These are phyloP conservation scores for Coemansia sp. DNA, from an alignment of 192 early-diverging fungal genomes.

Conservation along the genomic window DNA sequence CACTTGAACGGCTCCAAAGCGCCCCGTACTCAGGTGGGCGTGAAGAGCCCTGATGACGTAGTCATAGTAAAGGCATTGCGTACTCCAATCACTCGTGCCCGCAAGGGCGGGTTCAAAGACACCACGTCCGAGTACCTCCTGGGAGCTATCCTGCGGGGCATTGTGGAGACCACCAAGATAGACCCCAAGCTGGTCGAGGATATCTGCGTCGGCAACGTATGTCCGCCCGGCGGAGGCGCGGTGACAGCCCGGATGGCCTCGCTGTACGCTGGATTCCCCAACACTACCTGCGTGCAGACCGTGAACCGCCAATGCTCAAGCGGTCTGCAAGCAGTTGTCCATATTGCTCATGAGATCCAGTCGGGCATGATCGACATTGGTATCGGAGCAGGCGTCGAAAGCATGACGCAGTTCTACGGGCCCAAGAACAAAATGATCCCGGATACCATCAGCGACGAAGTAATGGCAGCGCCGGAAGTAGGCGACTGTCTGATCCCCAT, in stretches of 20 bases:
- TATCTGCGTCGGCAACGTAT: slow-evolving; percentile 92
- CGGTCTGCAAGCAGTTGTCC: slow-evolving; percentile 84
- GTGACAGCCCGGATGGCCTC: slow-evolving; percentile 87
- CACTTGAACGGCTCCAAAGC: slow-evolving; percentile 47
- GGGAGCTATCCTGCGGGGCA: slow-evolving; percentile 72
- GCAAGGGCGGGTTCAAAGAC: slow-evolving; percentile 92
- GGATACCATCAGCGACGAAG: slow-evolving; percentile 69
- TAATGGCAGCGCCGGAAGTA: slow-evolving; percentile 67
- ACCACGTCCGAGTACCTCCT: slow-evolving; percentile 79
- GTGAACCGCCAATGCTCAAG: slow-evolving; percentile 95
- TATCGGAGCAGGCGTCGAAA: slow-evolving; percentile 92
- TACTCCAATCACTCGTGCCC: slow-evolving; percentile 82
- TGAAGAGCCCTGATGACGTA: slow-evolving; percentile 85
- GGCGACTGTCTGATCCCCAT: slow-evolving; percentile 86
- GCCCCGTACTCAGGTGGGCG: slow-evolving; percentile 58
- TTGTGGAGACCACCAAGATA: slow-evolving; percentile 72
- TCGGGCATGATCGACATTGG: slow-evolving; percentile 87
- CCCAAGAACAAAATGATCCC: slow-evolving; percentile 65
- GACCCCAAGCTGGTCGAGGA: slow-evolving; percentile 87
- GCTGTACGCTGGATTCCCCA: slow-evolving; percentile 88
- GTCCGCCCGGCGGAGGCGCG: slow-evolving; percentile 85
- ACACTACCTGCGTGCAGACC: slow-evolving; percentile 73
- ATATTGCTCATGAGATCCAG: slow-evolving; percentile 85
- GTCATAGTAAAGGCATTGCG: slow-evolving; percentile 90
- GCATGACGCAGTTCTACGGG: slow-evolving; percentile 89